Conservation (phyloP, 2,329 filamentous ascomycete species). For the Ceratocystis destructans region DNA sequence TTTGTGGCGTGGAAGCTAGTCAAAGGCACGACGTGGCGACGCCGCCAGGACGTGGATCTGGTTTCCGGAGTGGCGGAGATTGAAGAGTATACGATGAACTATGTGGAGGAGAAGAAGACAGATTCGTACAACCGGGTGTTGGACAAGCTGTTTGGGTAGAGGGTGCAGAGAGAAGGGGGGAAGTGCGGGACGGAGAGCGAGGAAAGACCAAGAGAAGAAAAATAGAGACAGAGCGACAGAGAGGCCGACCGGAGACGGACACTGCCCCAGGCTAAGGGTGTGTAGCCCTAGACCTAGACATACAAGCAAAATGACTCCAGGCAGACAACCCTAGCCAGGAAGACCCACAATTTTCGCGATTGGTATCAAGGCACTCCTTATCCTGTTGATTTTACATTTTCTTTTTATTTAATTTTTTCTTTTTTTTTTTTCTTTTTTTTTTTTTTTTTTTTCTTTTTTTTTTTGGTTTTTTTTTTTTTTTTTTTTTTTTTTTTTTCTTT, state of each 20-base stretch:
- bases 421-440: too few species aligned
- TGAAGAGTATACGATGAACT: constrained; percentile 53
- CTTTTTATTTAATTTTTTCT: background rate
- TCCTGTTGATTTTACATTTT: background rate
- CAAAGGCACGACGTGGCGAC: constrained; percentile 41
- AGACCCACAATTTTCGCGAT: background rate
- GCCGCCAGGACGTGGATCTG: constrained; percentile 47
- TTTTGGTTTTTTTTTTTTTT: too few species aligned
- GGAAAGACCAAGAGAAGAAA: too few species aligned
- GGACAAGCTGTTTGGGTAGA: constrained; percentile 43
- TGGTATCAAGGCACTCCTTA: background rate
- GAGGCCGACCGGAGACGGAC: too few species aligned
- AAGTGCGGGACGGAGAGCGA: background rate
- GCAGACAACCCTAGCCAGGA: background rate
- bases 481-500: too few species aligned
- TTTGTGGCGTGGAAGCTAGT: constrained; percentile 59
- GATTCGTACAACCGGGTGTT: constrained; percentile 37
- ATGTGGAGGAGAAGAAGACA: constrained; percentile 28
- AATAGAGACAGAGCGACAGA: too few species aligned
- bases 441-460: too few species aligned
- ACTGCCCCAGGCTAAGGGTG: too few species aligned
- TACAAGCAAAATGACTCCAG: background rate
- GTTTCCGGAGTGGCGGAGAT: constrained; percentile 49
- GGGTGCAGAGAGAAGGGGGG: constrained; percentile 23
- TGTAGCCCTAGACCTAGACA: background rate